phyloP scores from a whole-genome alignment of 108 stramenopile genomes.

The Cylindrotheca closterium region DNA sequence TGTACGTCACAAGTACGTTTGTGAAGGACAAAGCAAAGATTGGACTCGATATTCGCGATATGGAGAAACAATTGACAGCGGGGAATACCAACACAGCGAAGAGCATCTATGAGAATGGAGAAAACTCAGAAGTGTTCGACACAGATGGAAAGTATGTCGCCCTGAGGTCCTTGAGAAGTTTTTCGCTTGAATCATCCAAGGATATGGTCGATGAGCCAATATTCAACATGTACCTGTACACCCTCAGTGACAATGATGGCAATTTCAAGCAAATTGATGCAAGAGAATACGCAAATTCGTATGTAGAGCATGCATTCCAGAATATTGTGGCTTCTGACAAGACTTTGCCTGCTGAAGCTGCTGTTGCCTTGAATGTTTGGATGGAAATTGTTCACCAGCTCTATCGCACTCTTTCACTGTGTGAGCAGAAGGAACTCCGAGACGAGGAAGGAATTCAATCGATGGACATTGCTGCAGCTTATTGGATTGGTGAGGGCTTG shows the following conservation, averaged over 20 bases:
- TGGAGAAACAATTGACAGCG: slow-evolving; percentile 48
- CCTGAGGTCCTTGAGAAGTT: slow-evolving; percentile 45
- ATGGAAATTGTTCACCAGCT: slow-evolving; percentile 71
- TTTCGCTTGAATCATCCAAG: slow-evolving; percentile 48
- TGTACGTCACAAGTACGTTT: slow-evolving; percentile 77
- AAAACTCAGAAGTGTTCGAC: slow-evolving; percentile 69
- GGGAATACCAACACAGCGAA: slow-evolving; percentile 46
- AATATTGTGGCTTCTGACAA: slow-evolving; percentile 8
- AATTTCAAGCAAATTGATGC: slow-evolving; percentile 46
- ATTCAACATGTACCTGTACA: slow-evolving; percentile 64
- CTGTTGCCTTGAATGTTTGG: slow-evolving; percentile 71
- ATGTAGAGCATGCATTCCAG: slow-evolving; percentile 57
- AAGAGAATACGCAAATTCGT: slow-evolving; percentile 59
- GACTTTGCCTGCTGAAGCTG: slow-evolving; percentile 62
- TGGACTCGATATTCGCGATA: slow-evolving; percentile 62
- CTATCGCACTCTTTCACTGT: slow-evolving; percentile 40
- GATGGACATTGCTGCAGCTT: slow-evolving; percentile 79
- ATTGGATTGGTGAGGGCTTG: slow-evolving; percentile 86
- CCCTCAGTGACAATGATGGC: slow-evolving; percentile 54
- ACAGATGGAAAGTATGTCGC: slow-evolving; percentile 51
- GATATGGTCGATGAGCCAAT: slow-evolving; percentile 65
- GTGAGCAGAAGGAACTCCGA: slow-evolving; percentile 35
- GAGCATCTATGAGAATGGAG: slow-evolving; percentile 55
- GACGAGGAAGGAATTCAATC: slow-evolving; percentile 60
- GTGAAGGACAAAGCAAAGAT: slow-evolving; percentile 72